Conservation (phyloP, 140 eudicot genomes). For the Senecio squalidus region DNA sequence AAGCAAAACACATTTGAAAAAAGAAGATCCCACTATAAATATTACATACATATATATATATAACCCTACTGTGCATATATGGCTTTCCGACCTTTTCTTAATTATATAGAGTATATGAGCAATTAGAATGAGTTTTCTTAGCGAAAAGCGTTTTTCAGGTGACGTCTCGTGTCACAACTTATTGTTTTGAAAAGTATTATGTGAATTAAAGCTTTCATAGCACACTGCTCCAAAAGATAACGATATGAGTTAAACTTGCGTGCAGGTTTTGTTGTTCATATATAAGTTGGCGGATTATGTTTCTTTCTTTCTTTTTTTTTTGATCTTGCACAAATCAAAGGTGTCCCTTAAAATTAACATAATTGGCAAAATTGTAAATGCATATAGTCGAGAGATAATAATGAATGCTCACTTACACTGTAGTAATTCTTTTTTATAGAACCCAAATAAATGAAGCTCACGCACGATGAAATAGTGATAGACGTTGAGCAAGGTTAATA, state of each 20-base stretch:
- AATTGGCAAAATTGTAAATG: too few relatives aligned
- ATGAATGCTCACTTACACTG: too few relatives aligned
- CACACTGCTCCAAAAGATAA: background rate
- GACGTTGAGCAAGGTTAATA: too few relatives aligned
- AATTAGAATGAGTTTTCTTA: background rate
- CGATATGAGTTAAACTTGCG: background rate
- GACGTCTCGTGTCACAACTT: conserved; percentile 12
- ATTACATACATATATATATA: background rate
- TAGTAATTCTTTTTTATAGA: too few relatives aligned
- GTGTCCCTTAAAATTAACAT: too few relatives aligned
- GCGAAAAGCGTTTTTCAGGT: conserved; percentile 16
- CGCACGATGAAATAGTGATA: too few relatives aligned
- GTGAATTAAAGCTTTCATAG: background rate
- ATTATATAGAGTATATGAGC: background rate
- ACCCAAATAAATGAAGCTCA: too few relatives aligned
- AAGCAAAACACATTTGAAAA: conserved; percentile 21
- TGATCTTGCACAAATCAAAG: too few relatives aligned
- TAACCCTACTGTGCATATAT: conserved; percentile 17
- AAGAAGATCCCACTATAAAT: conserved; percentile 25
- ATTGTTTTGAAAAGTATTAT: background rate
- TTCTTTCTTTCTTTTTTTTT: background rate
- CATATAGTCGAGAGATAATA: too few relatives aligned
- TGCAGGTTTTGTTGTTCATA: background rate
- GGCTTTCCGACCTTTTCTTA: conserved; percentile 4
- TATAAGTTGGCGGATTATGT: background rate